Percentiles rank a stretch among this genome's conserved stretches.
Conservation (phyloP, 2,329 filamentous ascomycete genomes). For the Ophiostoma piceae region DNA sequence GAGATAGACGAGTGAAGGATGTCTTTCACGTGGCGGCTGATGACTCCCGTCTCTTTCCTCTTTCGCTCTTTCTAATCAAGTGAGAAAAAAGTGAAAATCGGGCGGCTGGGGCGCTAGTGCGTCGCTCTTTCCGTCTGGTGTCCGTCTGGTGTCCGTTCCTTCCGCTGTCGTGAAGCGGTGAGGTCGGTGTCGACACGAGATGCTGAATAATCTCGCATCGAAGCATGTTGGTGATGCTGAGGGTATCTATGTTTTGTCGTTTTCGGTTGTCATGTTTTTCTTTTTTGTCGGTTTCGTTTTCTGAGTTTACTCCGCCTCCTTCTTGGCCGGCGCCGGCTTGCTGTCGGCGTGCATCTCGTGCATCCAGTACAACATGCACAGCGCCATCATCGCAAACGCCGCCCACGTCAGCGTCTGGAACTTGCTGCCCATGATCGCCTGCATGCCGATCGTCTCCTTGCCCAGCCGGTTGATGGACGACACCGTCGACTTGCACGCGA, state of each 20-base stretch:
- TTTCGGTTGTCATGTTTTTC: slow-evolving; percentile 16
- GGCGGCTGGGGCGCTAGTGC: slow-evolving; percentile 13
- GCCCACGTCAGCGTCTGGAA: slow-evolving; percentile 47
- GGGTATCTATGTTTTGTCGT: not conserved
- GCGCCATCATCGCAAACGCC: slow-evolving; percentile 42
- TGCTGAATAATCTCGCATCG: not conserved
- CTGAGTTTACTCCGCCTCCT: slow-evolving; percentile 16
- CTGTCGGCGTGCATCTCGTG: slow-evolving; percentile 33
- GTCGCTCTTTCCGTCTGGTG: not conserved
- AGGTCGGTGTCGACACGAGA: not conserved
- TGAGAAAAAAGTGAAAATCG: not conserved
- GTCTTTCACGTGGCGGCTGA: not conserved
- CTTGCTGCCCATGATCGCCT: slow-evolving; percentile 40
- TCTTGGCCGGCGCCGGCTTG: slow-evolving; percentile 26
- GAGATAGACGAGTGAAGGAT: not conserved
- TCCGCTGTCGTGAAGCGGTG: slow-evolving; percentile 3
- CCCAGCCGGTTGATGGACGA: slow-evolving; percentile 29
- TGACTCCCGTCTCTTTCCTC: not conserved
- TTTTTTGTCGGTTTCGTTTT: not conserved
- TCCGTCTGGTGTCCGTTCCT: not conserved
- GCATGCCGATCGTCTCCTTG: slow-evolving; percentile 43
- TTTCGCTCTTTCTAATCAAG: not conserved
- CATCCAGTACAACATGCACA: slow-evolving; percentile 40
- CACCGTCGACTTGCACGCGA: slow-evolving; percentile 23
- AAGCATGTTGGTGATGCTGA: not conserved